Evolutionary conservation across 495 filamentous ascomycete species (phyloP).

Genomic region (Tirmania nivea): DNA sequence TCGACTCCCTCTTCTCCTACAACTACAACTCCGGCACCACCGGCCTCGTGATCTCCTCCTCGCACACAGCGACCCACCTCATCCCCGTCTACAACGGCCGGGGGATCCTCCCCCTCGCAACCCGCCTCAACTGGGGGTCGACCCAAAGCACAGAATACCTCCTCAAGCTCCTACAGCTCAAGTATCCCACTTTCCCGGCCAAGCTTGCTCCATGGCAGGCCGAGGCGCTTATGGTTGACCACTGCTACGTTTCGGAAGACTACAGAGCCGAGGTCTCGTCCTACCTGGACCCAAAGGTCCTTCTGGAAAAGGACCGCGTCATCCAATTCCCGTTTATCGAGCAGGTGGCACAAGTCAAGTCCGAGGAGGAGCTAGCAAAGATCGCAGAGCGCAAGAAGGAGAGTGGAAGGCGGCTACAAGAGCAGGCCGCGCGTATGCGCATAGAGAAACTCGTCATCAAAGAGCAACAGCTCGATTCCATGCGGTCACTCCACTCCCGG

Average conservation of each 20-base stretch:
- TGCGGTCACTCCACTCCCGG: conserved; percentile 51
- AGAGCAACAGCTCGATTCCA: conserved; percentile 87
- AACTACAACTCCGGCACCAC: conserved; percentile 72
- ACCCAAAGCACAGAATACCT: conserved; percentile 75
- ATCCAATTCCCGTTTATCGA: conserved; percentile 88
- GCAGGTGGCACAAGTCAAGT: conserved; percentile 69
- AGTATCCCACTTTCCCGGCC: conserved; percentile 70
- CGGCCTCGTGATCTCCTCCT: conserved; percentile 75
- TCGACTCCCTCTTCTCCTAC: conserved; percentile 91
- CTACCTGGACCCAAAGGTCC: conserved; percentile 66
- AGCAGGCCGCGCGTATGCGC: conserved; percentile 91
- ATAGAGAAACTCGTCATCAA: conserved; percentile 86
- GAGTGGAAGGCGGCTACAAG: conserved; percentile 72
- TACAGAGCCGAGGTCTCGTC: conserved; percentile 53
- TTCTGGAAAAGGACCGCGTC: conserved; percentile 72
- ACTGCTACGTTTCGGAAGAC: conserved; percentile 70
- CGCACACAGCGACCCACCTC: conserved; percentile 83
- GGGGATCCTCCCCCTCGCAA: conserved; percentile 59
- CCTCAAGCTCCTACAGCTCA: conserved; percentile 69
- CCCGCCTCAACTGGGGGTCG: conserved; percentile 85
- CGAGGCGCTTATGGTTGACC: conserved; percentile 66
- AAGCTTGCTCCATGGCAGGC: conserved; percentile 67
- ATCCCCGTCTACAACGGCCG: conserved; percentile 78
- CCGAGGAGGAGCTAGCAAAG: conserved; percentile 68
- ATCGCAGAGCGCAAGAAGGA: conserved; percentile 86